phyloP scores from a whole-genome alignment of 148 eudicot genomes.

The Simmondsia chinensis region DNA sequence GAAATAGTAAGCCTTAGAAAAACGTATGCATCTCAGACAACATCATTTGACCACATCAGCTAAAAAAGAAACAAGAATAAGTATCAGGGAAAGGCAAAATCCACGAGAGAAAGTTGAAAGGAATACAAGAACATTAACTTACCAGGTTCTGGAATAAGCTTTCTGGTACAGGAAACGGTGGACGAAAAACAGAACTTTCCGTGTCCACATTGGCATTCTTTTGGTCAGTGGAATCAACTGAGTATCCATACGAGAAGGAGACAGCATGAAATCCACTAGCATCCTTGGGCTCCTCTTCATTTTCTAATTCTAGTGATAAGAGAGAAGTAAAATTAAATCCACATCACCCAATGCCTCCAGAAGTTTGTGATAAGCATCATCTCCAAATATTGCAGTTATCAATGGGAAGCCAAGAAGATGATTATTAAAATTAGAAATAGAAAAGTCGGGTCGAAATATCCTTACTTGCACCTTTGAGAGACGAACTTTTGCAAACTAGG shows the following conservation, averaged over 20 bases:
- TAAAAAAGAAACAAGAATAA: slow-evolving; percentile 28
- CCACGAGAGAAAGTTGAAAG: slow-evolving; percentile 3
- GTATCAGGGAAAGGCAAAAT: slow-evolving; percentile 5
- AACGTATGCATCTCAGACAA: slow-evolving; percentile 46
- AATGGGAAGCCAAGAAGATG: slow-evolving; percentile 1
- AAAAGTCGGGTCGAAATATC: slow-evolving; percentile 23
- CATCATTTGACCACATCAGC: slow-evolving; percentile 41
- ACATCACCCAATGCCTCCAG: not conserved
- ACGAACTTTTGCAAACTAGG: slow-evolving; percentile 34
- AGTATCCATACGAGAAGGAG: slow-evolving; percentile 66
- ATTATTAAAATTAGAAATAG: slow-evolving; percentile 1
- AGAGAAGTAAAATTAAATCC: slow-evolving; percentile 9
- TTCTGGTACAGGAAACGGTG: slow-evolving; percentile 74
- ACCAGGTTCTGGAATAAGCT: slow-evolving; percentile 65
- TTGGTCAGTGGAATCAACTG: slow-evolving; percentile 32
- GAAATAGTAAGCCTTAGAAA: slow-evolving; percentile 84
- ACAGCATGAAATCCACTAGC: slow-evolving; percentile 49
- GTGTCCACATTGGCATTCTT: slow-evolving; percentile 30
- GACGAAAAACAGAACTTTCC: slow-evolving; percentile 36
- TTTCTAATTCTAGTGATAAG: slow-evolving; percentile 32
- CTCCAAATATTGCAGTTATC: not conserved
- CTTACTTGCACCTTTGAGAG: slow-evolving; percentile 36
- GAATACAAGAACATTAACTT: slow-evolving; percentile 42
- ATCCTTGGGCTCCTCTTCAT: slow-evolving; percentile 25
- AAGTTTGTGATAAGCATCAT: not conserved